A percentile compares a stretch with the other conserved stretches of the same genome.
Conservation (phyloP, 2,329 filamentous ascomycete species). For the Ophiostoma tasmaniense region DNA sequence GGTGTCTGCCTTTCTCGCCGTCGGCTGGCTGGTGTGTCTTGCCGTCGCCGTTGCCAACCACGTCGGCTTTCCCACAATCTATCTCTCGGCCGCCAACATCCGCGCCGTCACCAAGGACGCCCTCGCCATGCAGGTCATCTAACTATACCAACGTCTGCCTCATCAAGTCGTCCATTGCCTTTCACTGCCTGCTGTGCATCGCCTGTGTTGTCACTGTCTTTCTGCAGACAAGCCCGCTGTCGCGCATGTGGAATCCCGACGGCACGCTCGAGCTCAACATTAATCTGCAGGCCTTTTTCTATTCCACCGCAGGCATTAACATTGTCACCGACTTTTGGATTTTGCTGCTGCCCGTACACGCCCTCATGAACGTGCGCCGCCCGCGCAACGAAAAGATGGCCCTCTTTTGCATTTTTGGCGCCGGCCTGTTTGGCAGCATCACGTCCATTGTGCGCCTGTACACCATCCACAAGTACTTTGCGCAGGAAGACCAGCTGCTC, state of each 20-base stretch:
- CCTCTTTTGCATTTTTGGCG: constrained; percentile 37
- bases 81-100: neutral
- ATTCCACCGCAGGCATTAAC: neutral
- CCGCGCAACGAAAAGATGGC: constrained; percentile 42
- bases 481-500: constrained; percentile 20
- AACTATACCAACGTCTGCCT: constrained; percentile 25
- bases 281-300: neutral
- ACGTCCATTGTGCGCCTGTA: constrained; percentile 34
- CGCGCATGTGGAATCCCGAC: neutral
- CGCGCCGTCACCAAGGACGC: neutral
- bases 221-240: neutral
- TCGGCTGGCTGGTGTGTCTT: neutral
- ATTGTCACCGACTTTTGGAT: neutral
- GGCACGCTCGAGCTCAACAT: neutral
- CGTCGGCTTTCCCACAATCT: neutral
- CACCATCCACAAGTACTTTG: constrained; percentile 18
- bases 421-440: constrained; percentile 31
- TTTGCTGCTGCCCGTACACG: neutral
- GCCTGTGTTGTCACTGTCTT: constrained; percentile 28
- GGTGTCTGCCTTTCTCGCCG: constrained; percentile 6
- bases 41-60: neutral
- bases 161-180: constrained; percentile 35
- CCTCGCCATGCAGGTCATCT: neutral
- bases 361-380: constrained; percentile 32
- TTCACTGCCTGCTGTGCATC: constrained; percentile 35